Evolutionary conservation across 75 land plant species (phyloP).

Genomic region (Cryptomeria japonica): DNA sequence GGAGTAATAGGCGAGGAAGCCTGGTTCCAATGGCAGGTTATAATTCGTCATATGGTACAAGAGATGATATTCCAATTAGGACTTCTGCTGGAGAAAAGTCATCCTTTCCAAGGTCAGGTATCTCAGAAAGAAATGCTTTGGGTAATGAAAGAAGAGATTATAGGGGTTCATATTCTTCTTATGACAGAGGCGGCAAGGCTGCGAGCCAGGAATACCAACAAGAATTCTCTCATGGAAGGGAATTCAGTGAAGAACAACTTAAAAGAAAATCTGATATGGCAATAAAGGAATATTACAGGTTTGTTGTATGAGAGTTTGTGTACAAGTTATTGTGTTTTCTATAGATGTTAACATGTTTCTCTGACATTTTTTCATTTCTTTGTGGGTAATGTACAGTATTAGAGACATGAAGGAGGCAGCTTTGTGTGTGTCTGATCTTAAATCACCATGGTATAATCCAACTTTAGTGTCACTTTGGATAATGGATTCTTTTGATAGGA

Average conservation of each 20-base stretch:
- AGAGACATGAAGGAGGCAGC: slow-evolving; percentile 76
- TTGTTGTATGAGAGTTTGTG: not conserved
- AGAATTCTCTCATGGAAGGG: slow-evolving; percentile 12
- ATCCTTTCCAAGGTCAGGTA: slow-evolving; percentile 10
- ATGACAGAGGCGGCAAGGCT: slow-evolving; percentile 30
- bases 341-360: not conserved
- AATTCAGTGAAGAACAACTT: slow-evolving; percentile 51
- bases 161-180: slow-evolving; percentile 30
- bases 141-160: slow-evolving; percentile 25
- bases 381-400: slow-evolving; percentile 57
- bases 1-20: slow-evolving; percentile 44
- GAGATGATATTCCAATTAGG: slow-evolving; percentile 37
- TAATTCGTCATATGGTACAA: slow-evolving; percentile 15
- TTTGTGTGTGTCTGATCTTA: slow-evolving; percentile 79
- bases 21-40: slow-evolving; percentile 39
- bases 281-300: slow-evolving; percentile 93
- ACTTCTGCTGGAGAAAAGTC: slow-evolving; percentile 28
- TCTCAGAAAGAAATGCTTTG: slow-evolving; percentile 22
- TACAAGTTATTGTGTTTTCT: not conserved
- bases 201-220: slow-evolving; percentile 15
- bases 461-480: slow-evolving; percentile 78
- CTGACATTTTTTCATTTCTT: not conserved
- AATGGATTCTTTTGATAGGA: slow-evolving; percentile 81
- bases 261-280: slow-evolving; percentile 57
- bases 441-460: slow-evolving; percentile 69